Conservation (phyloP, 768 basidiomycete genomes). For the Leccinum disarticulatum region DNA sequence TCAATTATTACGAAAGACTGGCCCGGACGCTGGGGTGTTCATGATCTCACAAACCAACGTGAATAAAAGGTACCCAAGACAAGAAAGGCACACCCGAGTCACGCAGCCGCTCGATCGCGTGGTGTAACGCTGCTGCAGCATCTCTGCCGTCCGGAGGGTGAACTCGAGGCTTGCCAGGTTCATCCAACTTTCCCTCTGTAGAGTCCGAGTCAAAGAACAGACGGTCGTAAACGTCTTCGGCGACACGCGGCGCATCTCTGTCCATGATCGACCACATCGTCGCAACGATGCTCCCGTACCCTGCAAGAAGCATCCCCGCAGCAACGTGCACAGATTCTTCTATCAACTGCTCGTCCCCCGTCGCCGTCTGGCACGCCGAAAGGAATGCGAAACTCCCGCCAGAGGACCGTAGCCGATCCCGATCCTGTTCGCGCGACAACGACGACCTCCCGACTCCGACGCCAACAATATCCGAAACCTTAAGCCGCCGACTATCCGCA, state of each 20-base stretch:
- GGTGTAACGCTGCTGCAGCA: background rate
- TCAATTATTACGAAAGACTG: no score
- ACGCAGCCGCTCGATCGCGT: background rate
- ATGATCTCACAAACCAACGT: background rate
- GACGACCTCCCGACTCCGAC: background rate
- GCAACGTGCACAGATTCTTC: background rate
- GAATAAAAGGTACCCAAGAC: background rate
- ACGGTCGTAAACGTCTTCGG: background rate
- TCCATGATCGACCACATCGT: slow-evolving; percentile 6
- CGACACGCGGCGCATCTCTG: background rate
- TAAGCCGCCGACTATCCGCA: background rate
- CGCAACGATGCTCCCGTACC: background rate
- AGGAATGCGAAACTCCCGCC: slow-evolving; percentile 30
- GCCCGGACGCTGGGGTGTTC: no score
- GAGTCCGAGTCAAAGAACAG: background rate
- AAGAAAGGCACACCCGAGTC: background rate
- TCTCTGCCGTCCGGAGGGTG: background rate
- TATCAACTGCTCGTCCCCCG: background rate
- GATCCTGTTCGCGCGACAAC: background rate
- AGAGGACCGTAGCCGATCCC: background rate
- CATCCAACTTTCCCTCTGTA: background rate
- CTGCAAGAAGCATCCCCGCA: slow-evolving; percentile 4
- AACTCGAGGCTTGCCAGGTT: background rate
- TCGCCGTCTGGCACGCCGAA: slow-evolving; percentile 1
- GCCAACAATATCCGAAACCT: background rate